These are phyloP conservation scores for Calonectria hongkongensis DNA, from an alignment of 2,329 filamentous ascomycete species.

Conservation along the genomic window DNA sequence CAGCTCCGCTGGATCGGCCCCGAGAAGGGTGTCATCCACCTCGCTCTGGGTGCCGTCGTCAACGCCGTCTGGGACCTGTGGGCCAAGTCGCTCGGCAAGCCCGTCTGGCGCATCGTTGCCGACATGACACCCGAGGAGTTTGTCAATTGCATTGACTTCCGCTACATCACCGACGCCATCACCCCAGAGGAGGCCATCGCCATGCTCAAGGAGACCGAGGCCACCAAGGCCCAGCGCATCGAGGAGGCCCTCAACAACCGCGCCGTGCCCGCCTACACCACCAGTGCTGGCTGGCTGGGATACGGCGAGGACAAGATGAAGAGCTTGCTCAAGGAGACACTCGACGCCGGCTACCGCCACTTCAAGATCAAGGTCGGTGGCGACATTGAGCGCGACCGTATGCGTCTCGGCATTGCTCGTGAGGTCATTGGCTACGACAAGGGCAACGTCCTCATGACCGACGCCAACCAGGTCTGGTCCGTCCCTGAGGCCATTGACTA, in stretches of 20 bases:
- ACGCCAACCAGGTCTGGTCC: constrained; percentile 95
- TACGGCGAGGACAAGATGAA: constrained; percentile 93
- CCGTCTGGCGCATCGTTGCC: constrained; percentile 91
- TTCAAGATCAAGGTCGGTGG: constrained; percentile 95
- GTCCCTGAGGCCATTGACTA: constrained; percentile 92
- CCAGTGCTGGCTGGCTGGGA: constrained; percentile 92
- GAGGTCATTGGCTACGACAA: constrained; percentile 88
- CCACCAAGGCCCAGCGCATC: constrained; percentile 82
- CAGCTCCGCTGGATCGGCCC: constrained; percentile 96
- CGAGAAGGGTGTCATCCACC: constrained; percentile 95
- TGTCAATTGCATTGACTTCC: constrained; percentile 92
- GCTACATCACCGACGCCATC: constrained; percentile 95
- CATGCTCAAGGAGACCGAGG: constrained; percentile 79
- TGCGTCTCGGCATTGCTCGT: constrained; percentile 82
- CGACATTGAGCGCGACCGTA: constrained; percentile 81
- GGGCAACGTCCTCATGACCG: constrained; percentile 92
- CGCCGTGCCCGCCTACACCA: constrained; percentile 94
- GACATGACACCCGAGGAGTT: constrained; percentile 94
- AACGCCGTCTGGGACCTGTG: constrained; percentile 98
- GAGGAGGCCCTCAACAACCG: constrained; percentile 82
- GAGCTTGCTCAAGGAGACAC: constrained; percentile 82
- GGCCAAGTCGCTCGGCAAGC: constrained; percentile 90
- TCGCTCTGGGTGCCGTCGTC: constrained; percentile 90
- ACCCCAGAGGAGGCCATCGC: constrained; percentile 88
- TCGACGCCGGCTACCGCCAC: constrained; percentile 85